Base-by-base conservation (phyloP, 768 basidiomycete species). In the Trametes villosa region DNA sequence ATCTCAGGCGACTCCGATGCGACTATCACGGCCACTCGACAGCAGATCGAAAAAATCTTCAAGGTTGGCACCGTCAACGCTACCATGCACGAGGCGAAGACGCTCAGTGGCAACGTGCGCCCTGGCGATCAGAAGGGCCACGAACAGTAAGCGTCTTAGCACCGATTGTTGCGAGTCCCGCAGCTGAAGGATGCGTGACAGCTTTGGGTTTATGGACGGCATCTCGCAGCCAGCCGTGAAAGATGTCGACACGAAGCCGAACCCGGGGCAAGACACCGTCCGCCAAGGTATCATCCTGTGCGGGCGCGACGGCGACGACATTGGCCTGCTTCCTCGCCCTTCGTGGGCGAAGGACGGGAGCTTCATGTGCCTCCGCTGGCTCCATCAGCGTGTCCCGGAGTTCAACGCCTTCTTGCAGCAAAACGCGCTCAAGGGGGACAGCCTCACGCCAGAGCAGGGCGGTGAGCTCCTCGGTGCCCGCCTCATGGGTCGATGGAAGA, bases 1-100 rank as follows among this genome's bases (percentile, higher is more conserved):
- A 71, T 86, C 50, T 77, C 83, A 26, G 82, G 79, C 2, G 81
- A 83, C 34, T 72, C 74, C 41, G 76, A 77, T 42, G 64, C 56
- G 17, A 76, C 75, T 0, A 71, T 80, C 41, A 61, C 79, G 18
- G 59, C 57, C 20, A 57, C 54, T 15, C 31, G 63, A 11, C 45
- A 38, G 24, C 18, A 46, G 18, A 53, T 68, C 45, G 75, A 76
- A 13, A 51, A 54, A 41, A 57, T 70, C 38, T 50, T 52, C 65
- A 73, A 72, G 61, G 55, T 79, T 22, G 31, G 62, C 0, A 64
- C 74, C 24, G 65, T 80, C 30, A 70, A 79, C 36, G 53, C 56
- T 0, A 68, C 80, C 13, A 74, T 83, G 60, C 69, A 71, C 29
- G 75, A 79, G 62, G 67, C 81, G 12, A 64, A 63, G 66, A 65